Evolutionary conservation across 2,329 filamentous ascomycete genomes (phyloP).

Genomic region (Verticillium nubilum): DNA sequence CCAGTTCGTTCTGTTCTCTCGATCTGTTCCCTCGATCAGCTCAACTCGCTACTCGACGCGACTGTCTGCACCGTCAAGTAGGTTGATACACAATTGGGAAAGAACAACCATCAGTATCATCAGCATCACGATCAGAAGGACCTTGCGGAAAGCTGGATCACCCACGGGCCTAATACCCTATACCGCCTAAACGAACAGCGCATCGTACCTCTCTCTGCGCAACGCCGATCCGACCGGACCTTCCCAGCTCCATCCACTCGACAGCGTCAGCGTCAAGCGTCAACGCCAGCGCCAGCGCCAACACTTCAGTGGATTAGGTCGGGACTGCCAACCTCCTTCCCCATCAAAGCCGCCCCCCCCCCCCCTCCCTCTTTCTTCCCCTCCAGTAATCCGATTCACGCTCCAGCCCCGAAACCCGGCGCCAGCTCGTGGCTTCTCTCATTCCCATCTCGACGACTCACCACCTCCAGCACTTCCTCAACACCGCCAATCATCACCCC

Average conservation of each 20-base stretch:
- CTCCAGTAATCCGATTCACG: not conserved
- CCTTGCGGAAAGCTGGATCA: not conserved
- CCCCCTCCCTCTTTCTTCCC: not conserved
- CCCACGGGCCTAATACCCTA: not conserved
- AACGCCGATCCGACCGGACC: not conserved
- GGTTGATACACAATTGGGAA: no score
- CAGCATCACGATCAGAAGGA: no score
- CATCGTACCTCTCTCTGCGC: not conserved
- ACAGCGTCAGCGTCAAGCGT: not conserved
- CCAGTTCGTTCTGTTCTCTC: no score
- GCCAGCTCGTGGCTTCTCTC: not conserved
- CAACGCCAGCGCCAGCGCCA: not conserved
- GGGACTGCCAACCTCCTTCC: not conserved
- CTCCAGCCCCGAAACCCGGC: not conserved
- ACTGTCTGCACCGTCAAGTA: no score
- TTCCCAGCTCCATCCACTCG: not conserved
- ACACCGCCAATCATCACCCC: not conserved
- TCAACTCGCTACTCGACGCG: no score
- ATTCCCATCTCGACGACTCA: slow-evolving; percentile 1
- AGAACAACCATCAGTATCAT: not conserved
- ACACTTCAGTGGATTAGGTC: not conserved
- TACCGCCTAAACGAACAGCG: not conserved
- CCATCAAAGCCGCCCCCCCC: not conserved
- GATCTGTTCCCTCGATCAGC: no score
- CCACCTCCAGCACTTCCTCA: not conserved